Base-by-base conservation (phyloP, 2,329 filamentous ascomycete genomes). In the Paecilomyces fulvus region DNA sequence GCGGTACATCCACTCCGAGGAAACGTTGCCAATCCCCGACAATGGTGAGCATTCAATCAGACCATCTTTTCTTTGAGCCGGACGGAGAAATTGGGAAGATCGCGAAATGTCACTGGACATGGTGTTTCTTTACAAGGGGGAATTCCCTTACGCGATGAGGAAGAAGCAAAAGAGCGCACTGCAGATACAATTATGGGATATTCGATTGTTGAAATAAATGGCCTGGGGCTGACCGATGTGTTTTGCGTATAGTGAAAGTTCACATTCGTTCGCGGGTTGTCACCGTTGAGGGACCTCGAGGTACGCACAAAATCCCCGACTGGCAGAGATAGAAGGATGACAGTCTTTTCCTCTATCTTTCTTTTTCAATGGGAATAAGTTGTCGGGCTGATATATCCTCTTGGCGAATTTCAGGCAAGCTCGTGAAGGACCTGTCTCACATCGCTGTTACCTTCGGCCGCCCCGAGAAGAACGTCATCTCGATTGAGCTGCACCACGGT, bases 1-100 rank as follows among this genome's bases (percentile, higher is more conserved):
- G 94, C 95, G 89, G 85, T 97, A 96, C 90, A 96, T 99, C 83
- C 91, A 96, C 86, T 95, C 90, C 76, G 84, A 92, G 83, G 92
- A 99, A 87, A 83, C 85, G 81, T 84, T 99, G 82, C 85, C 87
- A 74, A 90, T 99, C 80, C 94, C 95, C 75, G 90, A 96, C 79
- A 90, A 92, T 83, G 91, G 91, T 96, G 87, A 81, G 90, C 89
- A 67, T 65, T 65, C 63, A 63, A 14, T 17, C 14, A 51, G 3
- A 51, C 21, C 3, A 25, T 30, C 23, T 11, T 20, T 61, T 59
- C 57, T 57, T 53, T 60, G 54, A 17, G 46, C 54, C 46, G 11
- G 14, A 9, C 23, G 17, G 17, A 49, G 25, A 49, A 25, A 23
- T 55, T 43, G 33, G 54, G 23, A 14, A 14, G 17, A 37, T 28